Conservation (phyloP, 2,329 filamentous ascomycete genomes). For the Elsinoe fawcettii region DNA sequence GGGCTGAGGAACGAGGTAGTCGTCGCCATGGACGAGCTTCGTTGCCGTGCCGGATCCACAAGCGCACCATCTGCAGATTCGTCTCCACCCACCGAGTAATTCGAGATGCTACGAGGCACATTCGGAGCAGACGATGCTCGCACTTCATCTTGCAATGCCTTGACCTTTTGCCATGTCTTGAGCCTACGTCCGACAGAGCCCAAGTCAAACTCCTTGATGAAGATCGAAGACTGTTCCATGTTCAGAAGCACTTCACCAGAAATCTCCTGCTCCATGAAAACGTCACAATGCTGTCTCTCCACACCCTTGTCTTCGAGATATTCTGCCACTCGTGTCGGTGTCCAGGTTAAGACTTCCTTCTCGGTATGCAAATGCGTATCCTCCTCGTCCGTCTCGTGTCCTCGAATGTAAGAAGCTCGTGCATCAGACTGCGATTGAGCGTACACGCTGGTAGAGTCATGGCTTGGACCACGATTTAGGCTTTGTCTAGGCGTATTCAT, state of each 20-base stretch:
- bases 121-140: slow-evolving; percentile 47
- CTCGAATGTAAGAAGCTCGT: slow-evolving; percentile 83
- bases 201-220: slow-evolving; percentile 90
- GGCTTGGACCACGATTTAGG: slow-evolving; percentile 36
- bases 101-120: slow-evolving; percentile 32
- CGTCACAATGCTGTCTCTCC: slow-evolving; percentile 82
- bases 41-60: slow-evolving; percentile 39
- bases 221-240: slow-evolving; percentile 91
- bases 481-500: slow-evolving; percentile 57
- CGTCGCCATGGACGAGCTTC: slow-evolving; percentile 35
- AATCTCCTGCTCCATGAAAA: slow-evolving; percentile 94
- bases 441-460: slow-evolving; percentile 84
- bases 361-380: slow-evolving; percentile 63
- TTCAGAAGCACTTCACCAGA: slow-evolving; percentile 84
- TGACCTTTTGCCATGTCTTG: slow-evolving; percentile 96
- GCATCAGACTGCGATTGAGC: slow-evolving; percentile 56
- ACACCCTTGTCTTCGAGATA: slow-evolving; percentile 80
- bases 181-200: slow-evolving; percentile 82
- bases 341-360: slow-evolving; percentile 72
- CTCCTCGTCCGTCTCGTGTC: slow-evolving; percentile 91
- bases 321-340: slow-evolving; percentile 72
- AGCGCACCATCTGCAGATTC: slow-evolving; percentile 29
- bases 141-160: slow-evolving; percentile 80
- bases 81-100: slow-evolving; percentile 33
- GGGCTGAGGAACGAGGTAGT: not conserved